Evolutionary conservation across 371 early-diverging fungal species (phyloP), one percentile per base, ranked within the genome.

Genomic region (Mucor irregularis): DNA sequence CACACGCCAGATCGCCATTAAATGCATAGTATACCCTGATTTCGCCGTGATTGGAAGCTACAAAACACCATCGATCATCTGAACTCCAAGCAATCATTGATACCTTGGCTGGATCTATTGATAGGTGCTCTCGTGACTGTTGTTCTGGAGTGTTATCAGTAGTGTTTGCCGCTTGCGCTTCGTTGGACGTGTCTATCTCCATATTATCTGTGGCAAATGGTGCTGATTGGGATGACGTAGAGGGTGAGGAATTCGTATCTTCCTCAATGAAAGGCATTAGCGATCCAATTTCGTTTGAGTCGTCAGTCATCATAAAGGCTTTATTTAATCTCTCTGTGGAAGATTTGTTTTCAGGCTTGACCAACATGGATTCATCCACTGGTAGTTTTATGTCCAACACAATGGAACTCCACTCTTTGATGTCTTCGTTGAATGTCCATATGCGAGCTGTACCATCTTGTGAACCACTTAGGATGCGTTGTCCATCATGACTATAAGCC

Each of bases 401-500:
- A 48, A 77, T 60, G 0, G 78, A 75, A 8, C 43, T 58, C 78
- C 78, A 77, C 28, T 52, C 26, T n/a, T 68, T 61, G 16, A 52
- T 59, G 6, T 38, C 30, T 31, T 61, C 61, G 28, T 78, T 57
- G 39, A 71, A 73, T 16, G 43, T 62, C 80, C 80, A 80, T 11
- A 82, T 65, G 19, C 78, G 71, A 2, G 80, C 82, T 13, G 78
- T 82, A 5, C 82, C 82, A 57, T 82, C 82, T 33, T 68, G 70
- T 25, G 68, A 74, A 13, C 90, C 93, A 26, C 92, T 85, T 19
- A 90, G 60, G 0, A 95, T 68, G 57, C 82, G 81, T 26, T 85
- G 79, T 17, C 92, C 93, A 29, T 74, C 71, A 64, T 85, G 80
- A 58, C 87, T 86, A 58, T 87, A 93, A n/a, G 80, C 80, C 33